phyloP scores from a whole-genome alignment of 2,329 filamentous ascomycete species.

The Colletotrichum scovillei region DNA sequence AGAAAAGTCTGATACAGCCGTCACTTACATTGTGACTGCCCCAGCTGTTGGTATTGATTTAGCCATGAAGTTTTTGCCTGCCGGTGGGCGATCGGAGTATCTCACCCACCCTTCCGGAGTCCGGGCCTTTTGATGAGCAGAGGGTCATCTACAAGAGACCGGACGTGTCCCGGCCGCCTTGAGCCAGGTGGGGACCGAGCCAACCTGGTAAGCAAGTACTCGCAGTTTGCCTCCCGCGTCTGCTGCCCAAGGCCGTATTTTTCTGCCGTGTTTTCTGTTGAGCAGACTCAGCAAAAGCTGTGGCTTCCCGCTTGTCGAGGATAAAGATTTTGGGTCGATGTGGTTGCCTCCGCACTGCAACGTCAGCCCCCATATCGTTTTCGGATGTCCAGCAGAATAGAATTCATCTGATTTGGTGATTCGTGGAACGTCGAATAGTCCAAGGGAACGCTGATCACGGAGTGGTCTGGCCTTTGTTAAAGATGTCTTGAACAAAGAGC shows the following conservation, averaged over 20 bases:
- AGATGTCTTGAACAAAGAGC: conserved; percentile 17
- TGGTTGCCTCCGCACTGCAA: not conserved
- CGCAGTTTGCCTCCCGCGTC: not conserved
- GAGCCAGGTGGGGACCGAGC: not conserved
- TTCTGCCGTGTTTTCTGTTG: not conserved
- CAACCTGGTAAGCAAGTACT: not conserved
- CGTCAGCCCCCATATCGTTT: conserved; percentile 1
- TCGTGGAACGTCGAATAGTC: conserved; percentile 12
- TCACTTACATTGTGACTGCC: not conserved
- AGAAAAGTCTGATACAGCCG: not conserved
- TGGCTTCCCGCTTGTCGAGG: not conserved
- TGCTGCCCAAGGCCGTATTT: not conserved
- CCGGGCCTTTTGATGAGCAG: not conserved
- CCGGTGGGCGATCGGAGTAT: not conserved
- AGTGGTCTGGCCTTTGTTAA: conserved; percentile 1
- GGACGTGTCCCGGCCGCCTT: conserved; percentile 6
- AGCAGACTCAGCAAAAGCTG: not conserved
- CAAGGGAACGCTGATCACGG: not conserved
- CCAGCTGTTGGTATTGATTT: not conserved
- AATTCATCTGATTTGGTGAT: conserved; percentile 19
- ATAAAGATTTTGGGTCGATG: not conserved
- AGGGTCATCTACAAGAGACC: conserved; percentile 31
- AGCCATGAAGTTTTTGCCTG: not conserved
- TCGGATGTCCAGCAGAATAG: not conserved
- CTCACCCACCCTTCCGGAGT: conserved; percentile 12